phyloP scores from a whole-genome alignment of 768 basidiomycete species.

The Collybiopsis confluens region DNA sequence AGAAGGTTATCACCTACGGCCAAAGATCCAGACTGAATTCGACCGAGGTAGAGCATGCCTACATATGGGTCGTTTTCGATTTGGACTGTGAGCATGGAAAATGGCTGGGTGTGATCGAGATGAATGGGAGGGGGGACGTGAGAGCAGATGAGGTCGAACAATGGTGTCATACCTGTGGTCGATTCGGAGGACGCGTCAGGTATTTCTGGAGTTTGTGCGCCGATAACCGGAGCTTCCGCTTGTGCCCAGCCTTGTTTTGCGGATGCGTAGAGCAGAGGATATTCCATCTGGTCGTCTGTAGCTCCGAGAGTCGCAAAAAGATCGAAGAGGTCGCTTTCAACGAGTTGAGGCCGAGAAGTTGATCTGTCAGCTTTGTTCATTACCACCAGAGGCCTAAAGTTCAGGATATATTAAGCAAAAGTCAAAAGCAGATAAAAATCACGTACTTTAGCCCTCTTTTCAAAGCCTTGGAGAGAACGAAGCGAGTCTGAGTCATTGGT shows the following conservation, averaged over 20 bases:
- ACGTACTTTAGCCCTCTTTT: slow-evolving; percentile 36
- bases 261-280: slow-evolving; percentile 46
- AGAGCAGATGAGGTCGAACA: slow-evolving; percentile 43
- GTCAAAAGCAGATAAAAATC: no score
- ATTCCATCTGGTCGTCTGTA: slow-evolving; percentile 47
- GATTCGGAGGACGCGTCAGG: slow-evolving; percentile 8
- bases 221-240: slow-evolving; percentile 17
- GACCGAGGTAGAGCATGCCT: slow-evolving; percentile 44
- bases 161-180: slow-evolving; percentile 33
- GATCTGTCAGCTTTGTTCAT: slow-evolving; percentile 47
- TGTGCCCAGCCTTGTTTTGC: slow-evolving; percentile 50
- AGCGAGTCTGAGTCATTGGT: slow-evolving; percentile 57
- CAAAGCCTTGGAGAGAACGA: slow-evolving; percentile 45
- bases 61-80: slow-evolving; percentile 49
- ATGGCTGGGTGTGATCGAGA: slow-evolving; percentile 33
- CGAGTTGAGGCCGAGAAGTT: slow-evolving; percentile 38
- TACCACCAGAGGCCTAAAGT: slow-evolving; percentile 39
- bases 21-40: slow-evolving; percentile 38
- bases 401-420: no score
- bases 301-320: slow-evolving; percentile 48
- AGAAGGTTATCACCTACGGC: slow-evolving; percentile 34
- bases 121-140: slow-evolving; percentile 38
- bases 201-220: slow-evolving; percentile 4
- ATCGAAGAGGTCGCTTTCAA: slow-evolving; percentile 48
- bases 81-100: slow-evolving; percentile 49